A percentile compares a stretch with the other conserved stretches of the same genome.
These are phyloP conservation scores for Aureobasidium lini DNA, from an alignment of 2,329 filamentous ascomycete species.

Conservation along the genomic window DNA sequence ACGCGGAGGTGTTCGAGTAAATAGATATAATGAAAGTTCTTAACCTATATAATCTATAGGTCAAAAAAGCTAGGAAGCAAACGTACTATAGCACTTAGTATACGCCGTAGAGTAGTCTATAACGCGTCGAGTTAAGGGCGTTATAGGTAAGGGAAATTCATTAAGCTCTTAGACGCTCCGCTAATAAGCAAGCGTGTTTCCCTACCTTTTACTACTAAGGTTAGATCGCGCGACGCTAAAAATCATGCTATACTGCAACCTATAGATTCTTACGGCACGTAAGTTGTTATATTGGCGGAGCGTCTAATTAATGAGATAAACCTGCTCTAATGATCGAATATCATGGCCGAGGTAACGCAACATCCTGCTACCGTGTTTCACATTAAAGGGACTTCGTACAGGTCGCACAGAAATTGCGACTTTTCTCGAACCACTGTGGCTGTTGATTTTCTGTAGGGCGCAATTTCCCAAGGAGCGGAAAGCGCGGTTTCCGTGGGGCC, in stretches of 20 bases:
- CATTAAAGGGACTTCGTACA: too few relatives aligned
- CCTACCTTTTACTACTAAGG: background rate
- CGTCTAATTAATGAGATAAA: background rate
- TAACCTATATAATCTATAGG: background rate
- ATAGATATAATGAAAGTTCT: background rate
- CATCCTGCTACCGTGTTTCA: too few relatives aligned
- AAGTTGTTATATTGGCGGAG: background rate
- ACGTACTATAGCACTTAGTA: background rate
- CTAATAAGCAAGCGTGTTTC: background rate
- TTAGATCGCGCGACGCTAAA: background rate
- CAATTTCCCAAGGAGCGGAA: background rate
- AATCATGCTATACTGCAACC: background rate
- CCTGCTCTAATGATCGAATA: too few relatives aligned
- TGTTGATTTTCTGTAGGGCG: too few relatives aligned
- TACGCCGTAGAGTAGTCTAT: background rate
- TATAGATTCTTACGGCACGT: background rate
- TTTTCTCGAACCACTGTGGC: too few relatives aligned
- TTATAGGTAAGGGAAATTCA: background rate
- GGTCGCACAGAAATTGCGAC: too few relatives aligned
- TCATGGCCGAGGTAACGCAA: too few relatives aligned
- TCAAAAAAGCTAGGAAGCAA: background rate
- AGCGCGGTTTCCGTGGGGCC: background rate
- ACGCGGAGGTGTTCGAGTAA: background rate
- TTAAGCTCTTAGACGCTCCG: background rate
- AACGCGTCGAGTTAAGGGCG: background rate